Conservation (phyloP, 805 yeast genomes). For the Saccharomycopsis selenospora region DNA sequence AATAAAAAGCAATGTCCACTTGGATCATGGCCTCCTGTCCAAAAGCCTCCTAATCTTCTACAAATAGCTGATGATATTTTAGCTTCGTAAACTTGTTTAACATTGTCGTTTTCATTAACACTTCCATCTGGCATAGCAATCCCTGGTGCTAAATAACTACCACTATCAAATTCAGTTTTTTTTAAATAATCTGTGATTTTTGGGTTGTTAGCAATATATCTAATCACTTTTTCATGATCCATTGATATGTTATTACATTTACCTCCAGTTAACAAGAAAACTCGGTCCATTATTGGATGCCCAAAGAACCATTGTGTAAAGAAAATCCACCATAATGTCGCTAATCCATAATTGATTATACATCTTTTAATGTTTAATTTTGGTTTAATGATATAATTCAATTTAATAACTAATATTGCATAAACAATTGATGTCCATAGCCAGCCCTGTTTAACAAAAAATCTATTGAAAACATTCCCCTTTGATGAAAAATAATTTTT, state of each 20-base stretch:
- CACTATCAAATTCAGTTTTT: conserved; percentile 15
- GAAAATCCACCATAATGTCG: conserved; percentile 75
- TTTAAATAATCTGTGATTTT: conserved; percentile 11
- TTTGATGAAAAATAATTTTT: conserved; percentile 40
- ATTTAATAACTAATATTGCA: conserved; percentile 23
- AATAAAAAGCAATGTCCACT: conserved; percentile 87
- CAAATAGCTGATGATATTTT: conserved; percentile 36
- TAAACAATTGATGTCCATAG: conserved; percentile 65
- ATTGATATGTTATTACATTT: conserved; percentile 39
- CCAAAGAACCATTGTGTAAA: conserved; percentile 88
- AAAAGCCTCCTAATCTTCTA: conserved; percentile 53
- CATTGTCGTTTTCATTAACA: neutral
- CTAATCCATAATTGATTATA: conserved; percentile 38
- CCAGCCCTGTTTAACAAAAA: conserved; percentile 90
- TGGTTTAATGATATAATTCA: conserved; percentile 24
- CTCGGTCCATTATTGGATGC: conserved; percentile 79
- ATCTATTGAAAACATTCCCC: conserved; percentile 58
- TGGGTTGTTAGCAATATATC: conserved; percentile 19
- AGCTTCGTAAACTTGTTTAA: conserved; percentile 5
- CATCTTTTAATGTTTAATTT: conserved; percentile 24
- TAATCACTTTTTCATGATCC: conserved; percentile 7
- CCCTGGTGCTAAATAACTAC: conserved; percentile 16
- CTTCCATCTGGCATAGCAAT: conserved; percentile 8
- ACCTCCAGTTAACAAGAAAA: conserved; percentile 81
- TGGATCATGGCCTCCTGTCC: conserved; percentile 93